phyloP scores from a whole-genome alignment of 805 yeast species.

The Myxozyma monticola region DNA sequence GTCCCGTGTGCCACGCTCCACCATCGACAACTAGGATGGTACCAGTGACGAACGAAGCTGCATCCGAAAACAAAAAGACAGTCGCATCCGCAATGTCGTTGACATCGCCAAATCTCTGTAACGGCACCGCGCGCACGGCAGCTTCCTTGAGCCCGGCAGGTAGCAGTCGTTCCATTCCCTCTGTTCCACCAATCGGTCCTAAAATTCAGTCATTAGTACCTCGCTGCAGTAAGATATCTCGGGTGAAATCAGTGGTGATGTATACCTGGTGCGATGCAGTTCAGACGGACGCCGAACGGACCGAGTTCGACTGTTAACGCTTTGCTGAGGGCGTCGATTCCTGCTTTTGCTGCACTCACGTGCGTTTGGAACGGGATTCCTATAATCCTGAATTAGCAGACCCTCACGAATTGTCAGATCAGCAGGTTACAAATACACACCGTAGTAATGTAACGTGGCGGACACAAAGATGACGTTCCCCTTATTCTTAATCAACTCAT shows the following conservation, averaged over 20 bases:
- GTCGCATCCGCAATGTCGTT: conserved; percentile 87
- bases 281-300: conserved; percentile 79
- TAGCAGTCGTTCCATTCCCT: conserved; percentile 70
- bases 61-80: conserved; percentile 77
- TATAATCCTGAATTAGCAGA: neutral
- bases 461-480: conserved; percentile 74
- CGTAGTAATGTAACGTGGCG: conserved; percentile 87
- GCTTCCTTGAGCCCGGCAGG: conserved; percentile 46
- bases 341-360: conserved; percentile 95
- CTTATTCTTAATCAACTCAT: conserved; percentile 60
- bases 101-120: conserved; percentile 55
- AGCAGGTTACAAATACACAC: conserved; percentile 37
- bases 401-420: neutral
- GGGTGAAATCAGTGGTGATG: neutral
- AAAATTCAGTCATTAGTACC: neutral
- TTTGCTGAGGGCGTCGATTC: conserved; percentile 82
- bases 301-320: conserved; percentile 90
- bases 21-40: conserved; percentile 84
- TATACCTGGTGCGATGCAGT: conserved; percentile 84
- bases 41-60: conserved; percentile 77
- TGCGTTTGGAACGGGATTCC: conserved; percentile 73
- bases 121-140: conserved; percentile 54
- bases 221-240: neutral
- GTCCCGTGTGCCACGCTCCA: conserved; percentile 56
- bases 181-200: conserved; percentile 73